Conservation (phyloP, 176 grass and related monocot genomes). For the Thalia dealbata region DNA sequence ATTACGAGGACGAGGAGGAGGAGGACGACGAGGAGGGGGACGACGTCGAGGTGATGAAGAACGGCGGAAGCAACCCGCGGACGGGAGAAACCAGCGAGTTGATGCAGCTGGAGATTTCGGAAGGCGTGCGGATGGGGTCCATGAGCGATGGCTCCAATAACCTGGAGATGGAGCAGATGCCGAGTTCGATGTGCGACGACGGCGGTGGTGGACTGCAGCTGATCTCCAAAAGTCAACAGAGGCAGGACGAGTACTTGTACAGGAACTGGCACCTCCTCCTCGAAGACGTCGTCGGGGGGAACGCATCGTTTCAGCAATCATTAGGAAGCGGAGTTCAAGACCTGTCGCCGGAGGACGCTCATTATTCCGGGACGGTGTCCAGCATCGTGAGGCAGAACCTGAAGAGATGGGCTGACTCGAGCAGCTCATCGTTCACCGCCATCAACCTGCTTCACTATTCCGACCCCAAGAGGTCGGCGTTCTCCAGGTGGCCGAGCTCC, state of each 20-base stretch:
- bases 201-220: too few species aligned
- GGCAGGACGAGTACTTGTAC: constrained; percentile 28
- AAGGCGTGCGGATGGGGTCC: constrained; percentile 26
- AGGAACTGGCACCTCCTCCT: constrained; percentile 36
- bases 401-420: constrained; percentile 7
- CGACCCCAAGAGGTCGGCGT: constrained; percentile 34
- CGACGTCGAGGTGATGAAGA: background rate
- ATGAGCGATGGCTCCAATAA: constrained; percentile 48
- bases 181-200: constrained; percentile 19
- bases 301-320: constrained; percentile 16
- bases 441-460: background rate
- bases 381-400: constrained; percentile 38
- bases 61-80: background rate
- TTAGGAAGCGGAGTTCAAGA: constrained; percentile 47
- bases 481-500: constrained; percentile 51
- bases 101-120: constrained; percentile 41
- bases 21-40: constrained; percentile 4
- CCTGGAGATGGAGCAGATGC: constrained; percentile 31
- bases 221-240: constrained; percentile 16
- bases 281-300: constrained; percentile 39
- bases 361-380: constrained; percentile 55
- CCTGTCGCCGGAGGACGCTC: constrained; percentile 46
- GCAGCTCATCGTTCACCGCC: background rate
- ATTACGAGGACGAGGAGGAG: background rate
- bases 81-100: constrained; percentile 24